phyloP scores from a whole-genome alignment of 2,329 filamentous ascomycete genomes.

The Neodidymelliopsis sp. region DNA sequence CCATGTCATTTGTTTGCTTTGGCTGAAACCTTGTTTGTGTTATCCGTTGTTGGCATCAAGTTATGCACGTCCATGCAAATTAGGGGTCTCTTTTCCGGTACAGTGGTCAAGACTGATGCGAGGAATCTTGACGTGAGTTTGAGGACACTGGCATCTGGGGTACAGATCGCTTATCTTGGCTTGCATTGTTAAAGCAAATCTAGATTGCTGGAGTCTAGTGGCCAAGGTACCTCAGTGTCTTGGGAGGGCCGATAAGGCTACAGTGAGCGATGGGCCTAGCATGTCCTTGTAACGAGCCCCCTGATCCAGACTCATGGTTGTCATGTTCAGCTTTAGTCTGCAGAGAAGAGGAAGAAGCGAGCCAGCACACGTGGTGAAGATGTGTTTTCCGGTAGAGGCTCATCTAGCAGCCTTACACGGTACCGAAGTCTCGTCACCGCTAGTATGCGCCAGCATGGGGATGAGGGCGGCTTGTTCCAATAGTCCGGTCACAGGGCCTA shows the following conservation, averaged over 20 bases:
- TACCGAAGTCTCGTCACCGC: conserved; percentile 7
- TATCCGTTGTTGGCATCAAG: conserved; percentile 4
- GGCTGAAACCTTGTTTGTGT: conserved; percentile 4
- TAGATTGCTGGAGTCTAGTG: neutral
- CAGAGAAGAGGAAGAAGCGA: neutral
- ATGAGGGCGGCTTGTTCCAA: conserved; percentile 10
- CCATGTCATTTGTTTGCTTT: conserved; percentile 3
- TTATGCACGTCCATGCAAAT: neutral
- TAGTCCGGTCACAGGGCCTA: conserved; percentile 10
- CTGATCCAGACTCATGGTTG: neutral
- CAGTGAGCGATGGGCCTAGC: neutral
- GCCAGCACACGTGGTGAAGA: conserved; percentile 6
- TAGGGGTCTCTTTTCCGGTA: neutral
- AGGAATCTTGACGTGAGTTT: neutral
- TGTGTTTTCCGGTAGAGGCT: neutral
- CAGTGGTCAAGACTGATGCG: neutral
- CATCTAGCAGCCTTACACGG: conserved; percentile 11
- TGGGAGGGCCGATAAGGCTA: conserved; percentile 1
- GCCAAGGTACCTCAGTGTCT: neutral
- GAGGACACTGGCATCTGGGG: neutral
- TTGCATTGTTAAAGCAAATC: neutral
- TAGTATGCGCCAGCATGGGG: conserved; percentile 1
- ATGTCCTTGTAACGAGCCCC: neutral
- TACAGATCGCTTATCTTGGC: conserved; percentile 1
- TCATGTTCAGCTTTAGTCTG: neutral